Base-by-base conservation (phyloP, 768 basidiomycete genomes). In the Hericium erinaceus region DNA sequence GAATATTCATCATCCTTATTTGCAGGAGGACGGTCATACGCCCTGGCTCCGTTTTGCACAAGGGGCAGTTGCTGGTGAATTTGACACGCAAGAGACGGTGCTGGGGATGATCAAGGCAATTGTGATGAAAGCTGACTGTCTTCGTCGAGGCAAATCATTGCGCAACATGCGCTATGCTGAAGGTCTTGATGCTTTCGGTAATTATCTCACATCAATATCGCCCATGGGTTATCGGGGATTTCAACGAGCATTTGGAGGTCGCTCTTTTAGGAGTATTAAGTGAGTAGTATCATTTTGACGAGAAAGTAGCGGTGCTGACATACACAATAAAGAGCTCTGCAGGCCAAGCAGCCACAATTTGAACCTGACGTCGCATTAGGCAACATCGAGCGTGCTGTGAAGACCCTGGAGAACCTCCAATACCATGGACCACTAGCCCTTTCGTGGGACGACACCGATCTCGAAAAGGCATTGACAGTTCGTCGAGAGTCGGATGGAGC, bases 31-130 rank as follows among this genome's bases (percentile, higher is more conserved):
- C 24, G 6, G 28, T 13, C 53, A 55, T 15, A 20, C 48, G 39
- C 64, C 66, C 0, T 66, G 54, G 52, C 52, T 67, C 18, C 55
- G 57, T 12, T 68, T 66, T 60, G 62, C 67, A 2, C 24, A 58
- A 22, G 67, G 67, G 4, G 63, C 58, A 38, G 49, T 55, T 11
- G 55, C 56, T 37, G 67, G 66, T 1, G 18, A 48, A 1, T 68
- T 61, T 57, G 57, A 61, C 18, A 57, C 56, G 1, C n/a, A 46
- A 16, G 59, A 63, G 7, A 61, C 60, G 2, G 28, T 33, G 13
- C 28, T 52, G 2, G 51, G 3, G 12, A 28, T 52, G 24, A 20
- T 52, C 51, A 26, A 52, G n/a, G 51, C 51, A 18, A 15, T 52
- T 2, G 20, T 52, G 5, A n/a, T n/a, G 3, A 52, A 52, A 15